Conservation (phyloP, 495 filamentous ascomycete species). For the Hyaloscypha finlandica region DNA sequence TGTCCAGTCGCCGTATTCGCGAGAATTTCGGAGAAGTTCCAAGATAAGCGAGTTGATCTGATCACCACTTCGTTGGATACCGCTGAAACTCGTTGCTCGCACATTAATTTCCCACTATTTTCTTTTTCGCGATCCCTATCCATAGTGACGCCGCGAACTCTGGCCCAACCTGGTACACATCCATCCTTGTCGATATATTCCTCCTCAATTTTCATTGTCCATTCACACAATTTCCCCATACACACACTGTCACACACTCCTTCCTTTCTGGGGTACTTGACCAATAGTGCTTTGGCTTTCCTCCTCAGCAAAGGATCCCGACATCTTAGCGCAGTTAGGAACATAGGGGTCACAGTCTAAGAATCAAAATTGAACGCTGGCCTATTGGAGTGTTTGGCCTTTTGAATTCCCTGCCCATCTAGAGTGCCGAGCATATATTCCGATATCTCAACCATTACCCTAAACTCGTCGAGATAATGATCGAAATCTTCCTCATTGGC, state of each 20-base stretch:
- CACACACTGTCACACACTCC: slow-evolving; percentile 47
- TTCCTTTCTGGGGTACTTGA: slow-evolving; percentile 41
- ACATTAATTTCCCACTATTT: slow-evolving; percentile 4
- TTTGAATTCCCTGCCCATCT: too few species aligned
- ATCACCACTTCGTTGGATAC: slow-evolving; percentile 1
- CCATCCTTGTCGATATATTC: slow-evolving; percentile 19
- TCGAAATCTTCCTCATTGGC: not conserved
- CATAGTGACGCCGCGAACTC: slow-evolving; percentile 1
- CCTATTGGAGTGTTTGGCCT: not conserved
- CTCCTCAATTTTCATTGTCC: slow-evolving; percentile 46
- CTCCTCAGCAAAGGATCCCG: slow-evolving; percentile 44
- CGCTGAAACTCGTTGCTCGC: not conserved
- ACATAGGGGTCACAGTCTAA: slow-evolving; percentile 41
- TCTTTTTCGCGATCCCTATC: not conserved
- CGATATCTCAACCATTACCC: too few species aligned
- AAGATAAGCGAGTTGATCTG: not conserved
- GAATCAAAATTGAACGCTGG: slow-evolving; percentile 27
- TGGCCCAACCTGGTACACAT: slow-evolving; percentile 16
- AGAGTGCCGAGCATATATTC: too few species aligned
- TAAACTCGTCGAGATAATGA: too few species aligned
- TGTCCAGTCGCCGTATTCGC: not conserved
- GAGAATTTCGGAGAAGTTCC: not conserved
- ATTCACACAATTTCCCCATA: slow-evolving; percentile 37
- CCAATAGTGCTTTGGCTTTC: slow-evolving; percentile 39
- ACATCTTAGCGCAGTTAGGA: slow-evolving; percentile 41